Base-by-base conservation (phyloP, 148 eudicot genomes). In the Vaccinium macrocarpon region DNA sequence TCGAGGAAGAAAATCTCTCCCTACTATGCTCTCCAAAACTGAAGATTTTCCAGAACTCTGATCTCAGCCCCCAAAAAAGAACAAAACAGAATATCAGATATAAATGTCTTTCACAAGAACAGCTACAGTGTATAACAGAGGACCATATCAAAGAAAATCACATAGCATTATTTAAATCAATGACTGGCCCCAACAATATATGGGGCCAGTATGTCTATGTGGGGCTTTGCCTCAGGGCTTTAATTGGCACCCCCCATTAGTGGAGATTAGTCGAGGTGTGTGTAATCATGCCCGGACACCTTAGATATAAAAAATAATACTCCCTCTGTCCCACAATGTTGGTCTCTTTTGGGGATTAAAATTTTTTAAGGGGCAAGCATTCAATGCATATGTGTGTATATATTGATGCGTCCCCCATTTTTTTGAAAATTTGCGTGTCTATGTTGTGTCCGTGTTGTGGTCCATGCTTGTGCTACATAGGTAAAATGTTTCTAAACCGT, bases 1-100 rank as follows among this genome's bases (percentile, higher is more conserved):
- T 88, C 98, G 87, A 66, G 99, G 99, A 83, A 96, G 98, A 83
- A 96, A 96, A 75, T 96, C 99, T 32, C 98, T 91, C 64, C 99
- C 99, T 8, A 96, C 99, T 19, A 96, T 91, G 88, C 98, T 96
- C 91, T 96, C 98, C 57, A 96, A 86, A 53, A 96, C 98, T 2
- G 98, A 96, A 27, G 98, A 96, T 81, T 96, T 96, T 35, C 98
- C 98, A 14, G 98, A 96, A 90, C 98, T 96, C 98, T 96, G 90
- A 57, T 57, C 27, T 55, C 86, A 70, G 51, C 46, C 27, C 68
- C 48, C 87, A 79, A 27, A 51, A 71, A 23, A 52, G 25, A 48
- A 80, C 4, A 25, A 52, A 14, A 78, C 75, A 76, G 3, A 76
- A 16, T 4, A 25, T 78, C 21, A 78, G 80, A 78, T 52, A 78